phyloP scores from a whole-genome alignment of 148 eudicot species.

The Silene uniflora region DNA sequence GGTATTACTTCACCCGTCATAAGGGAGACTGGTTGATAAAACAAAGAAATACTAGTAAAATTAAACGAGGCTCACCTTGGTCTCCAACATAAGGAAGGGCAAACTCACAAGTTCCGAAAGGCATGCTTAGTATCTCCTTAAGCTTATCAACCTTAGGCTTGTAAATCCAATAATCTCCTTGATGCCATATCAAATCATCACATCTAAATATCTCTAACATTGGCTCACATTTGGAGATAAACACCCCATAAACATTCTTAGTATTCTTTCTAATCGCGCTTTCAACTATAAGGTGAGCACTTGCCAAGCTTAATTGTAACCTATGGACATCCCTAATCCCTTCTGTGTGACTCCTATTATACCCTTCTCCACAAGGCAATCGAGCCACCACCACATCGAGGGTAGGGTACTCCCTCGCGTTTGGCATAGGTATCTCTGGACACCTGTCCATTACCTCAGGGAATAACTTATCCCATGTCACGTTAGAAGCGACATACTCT shows the following conservation, averaged over 20 bases:
- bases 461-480: slow-evolving; percentile 11
- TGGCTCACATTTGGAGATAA: slow-evolving; percentile 57
- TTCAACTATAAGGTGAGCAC: slow-evolving; percentile 47
- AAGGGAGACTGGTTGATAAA: not conserved
- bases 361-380: slow-evolving; percentile 39
- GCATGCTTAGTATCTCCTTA: slow-evolving; percentile 43
- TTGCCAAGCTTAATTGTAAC: slow-evolving; percentile 60
- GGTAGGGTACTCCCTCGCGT: not conserved
- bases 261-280: slow-evolving; percentile 17
- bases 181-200: slow-evolving; percentile 61
- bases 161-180: slow-evolving; percentile 47
- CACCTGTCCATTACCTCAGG: no score
- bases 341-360: not conserved
- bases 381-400: slow-evolving; percentile 49
- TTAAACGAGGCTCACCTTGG: no score
- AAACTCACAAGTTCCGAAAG: slow-evolving; percentile 66
- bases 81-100: slow-evolving; percentile 33
- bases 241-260: slow-evolving; percentile 41
- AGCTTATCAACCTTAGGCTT: slow-evolving; percentile 50
- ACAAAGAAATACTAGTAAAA: no score
- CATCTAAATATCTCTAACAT: slow-evolving; percentile 80
- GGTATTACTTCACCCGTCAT: no score
- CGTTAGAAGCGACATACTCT: not conserved
- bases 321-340: slow-evolving; percentile 56
- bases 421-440: slow-evolving; percentile 1